phyloP scores from a whole-genome alignment of 805 yeast genomes.

The Starmerella powellii region DNA sequence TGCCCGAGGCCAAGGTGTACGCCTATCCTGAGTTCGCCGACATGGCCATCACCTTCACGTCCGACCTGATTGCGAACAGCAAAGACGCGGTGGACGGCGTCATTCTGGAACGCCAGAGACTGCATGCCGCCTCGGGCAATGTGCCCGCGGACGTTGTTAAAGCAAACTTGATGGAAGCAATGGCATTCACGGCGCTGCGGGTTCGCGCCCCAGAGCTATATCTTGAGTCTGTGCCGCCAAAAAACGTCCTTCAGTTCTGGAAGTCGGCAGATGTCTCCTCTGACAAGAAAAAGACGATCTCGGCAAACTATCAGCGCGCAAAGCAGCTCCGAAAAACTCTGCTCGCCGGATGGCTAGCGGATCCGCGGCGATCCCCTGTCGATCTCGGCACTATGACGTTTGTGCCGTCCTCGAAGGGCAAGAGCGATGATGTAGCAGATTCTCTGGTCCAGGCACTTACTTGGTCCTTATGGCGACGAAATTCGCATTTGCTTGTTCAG shows the following conservation, averaged over 20 bases:
- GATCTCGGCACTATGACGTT: not conserved
- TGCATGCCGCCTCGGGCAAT: slow-evolving; percentile 35
- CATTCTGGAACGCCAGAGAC: slow-evolving; percentile 46
- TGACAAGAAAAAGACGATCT: not conserved
- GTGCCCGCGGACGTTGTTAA: slow-evolving; percentile 42
- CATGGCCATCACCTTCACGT: slow-evolving; percentile 19
- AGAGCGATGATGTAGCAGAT: slow-evolving; percentile 58
- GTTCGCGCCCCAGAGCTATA: slow-evolving; percentile 6
- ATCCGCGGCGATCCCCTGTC: slow-evolving; percentile 12
- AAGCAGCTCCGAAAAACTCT: slow-evolving; percentile 22
- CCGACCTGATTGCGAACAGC: not conserved
- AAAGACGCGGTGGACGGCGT: slow-evolving; percentile 32
- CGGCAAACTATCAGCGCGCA: slow-evolving; percentile 16
- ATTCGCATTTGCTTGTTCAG: slow-evolving; percentile 11
- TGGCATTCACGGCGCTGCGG: slow-evolving; percentile 31
- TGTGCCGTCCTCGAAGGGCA: slow-evolving; percentile 22
- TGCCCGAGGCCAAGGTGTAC: slow-evolving; percentile 15
- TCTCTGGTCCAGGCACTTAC: slow-evolving; percentile 50
- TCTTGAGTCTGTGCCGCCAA: slow-evolving; percentile 24
- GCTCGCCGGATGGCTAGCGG: slow-evolving; percentile 18
- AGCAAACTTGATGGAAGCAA: slow-evolving; percentile 44
- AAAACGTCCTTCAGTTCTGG: slow-evolving; percentile 24
- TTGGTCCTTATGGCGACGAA: slow-evolving; percentile 37
- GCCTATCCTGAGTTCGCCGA: slow-evolving; percentile 25
- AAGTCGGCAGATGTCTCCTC: not conserved